Conservation (phyloP, 345 rosid species). For the Aquilaria sinensis region DNA sequence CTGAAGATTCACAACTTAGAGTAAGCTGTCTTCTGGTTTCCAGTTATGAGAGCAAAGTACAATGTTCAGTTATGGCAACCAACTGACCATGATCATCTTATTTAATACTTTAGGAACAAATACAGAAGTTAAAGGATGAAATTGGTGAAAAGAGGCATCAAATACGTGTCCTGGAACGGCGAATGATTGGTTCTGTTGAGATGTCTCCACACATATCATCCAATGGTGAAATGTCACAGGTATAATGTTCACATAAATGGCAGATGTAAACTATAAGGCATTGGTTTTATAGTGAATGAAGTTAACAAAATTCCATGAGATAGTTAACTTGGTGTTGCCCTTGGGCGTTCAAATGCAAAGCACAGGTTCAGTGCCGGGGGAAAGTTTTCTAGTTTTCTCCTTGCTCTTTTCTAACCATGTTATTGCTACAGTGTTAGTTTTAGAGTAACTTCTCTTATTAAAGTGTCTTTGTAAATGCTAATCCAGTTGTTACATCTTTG, state of each 20-base stretch:
- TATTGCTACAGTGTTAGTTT: no score
- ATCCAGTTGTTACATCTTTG: no score
- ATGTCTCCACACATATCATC: slow-evolving; percentile 29
- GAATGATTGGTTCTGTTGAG: slow-evolving; percentile 54
- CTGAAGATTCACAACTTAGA: slow-evolving; percentile 42
- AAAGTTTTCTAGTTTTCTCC: not conserved
- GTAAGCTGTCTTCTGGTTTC: slow-evolving; percentile 21
- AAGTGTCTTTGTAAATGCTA: no score
- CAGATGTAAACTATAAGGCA: not conserved
- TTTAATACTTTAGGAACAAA: slow-evolving; percentile 37
- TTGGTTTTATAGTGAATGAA: not conserved
- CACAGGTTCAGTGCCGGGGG: slow-evolving; percentile 1
- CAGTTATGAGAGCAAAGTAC: no score
- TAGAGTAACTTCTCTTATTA: no score
- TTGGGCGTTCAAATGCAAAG: slow-evolving; percentile 8
- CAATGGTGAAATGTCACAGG: slow-evolving; percentile 44
- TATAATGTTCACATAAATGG: slow-evolving; percentile 16
- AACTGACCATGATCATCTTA: slow-evolving; percentile 4
- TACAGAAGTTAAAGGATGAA: slow-evolving; percentile 51
- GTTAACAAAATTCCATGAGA: not conserved
- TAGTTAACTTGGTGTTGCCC: not conserved
- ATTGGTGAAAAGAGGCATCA: slow-evolving; percentile 61
- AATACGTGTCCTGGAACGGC: slow-evolving; percentile 48
- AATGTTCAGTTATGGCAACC: not conserved
- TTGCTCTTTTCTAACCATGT: not conserved